phyloP scores from a whole-genome alignment of 164 flowering plant genomes.

The Houttuynia cordata region DNA sequence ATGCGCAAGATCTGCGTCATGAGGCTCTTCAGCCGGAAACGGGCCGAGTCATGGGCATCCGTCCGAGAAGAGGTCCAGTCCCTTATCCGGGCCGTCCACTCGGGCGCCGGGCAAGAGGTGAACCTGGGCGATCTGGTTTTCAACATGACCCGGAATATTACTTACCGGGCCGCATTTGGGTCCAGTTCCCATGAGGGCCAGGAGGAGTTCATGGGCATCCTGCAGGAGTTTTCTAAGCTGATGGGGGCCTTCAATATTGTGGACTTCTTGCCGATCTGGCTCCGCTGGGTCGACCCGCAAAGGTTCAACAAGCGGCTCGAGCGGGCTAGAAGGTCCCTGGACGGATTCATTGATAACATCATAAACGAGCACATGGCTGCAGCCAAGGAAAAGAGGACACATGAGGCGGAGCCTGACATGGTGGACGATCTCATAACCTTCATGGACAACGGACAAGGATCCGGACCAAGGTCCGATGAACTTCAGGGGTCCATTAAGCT shows the following conservation, averaged over 20 bases:
- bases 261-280: constrained; percentile 58
- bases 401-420: constrained; percentile 38
- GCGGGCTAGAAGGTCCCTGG: constrained; percentile 43
- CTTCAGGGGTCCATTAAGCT: constrained; percentile 31
- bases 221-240: constrained; percentile 73
- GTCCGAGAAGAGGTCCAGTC: constrained; percentile 66
- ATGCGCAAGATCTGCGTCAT: constrained; percentile 82
- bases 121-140: constrained; percentile 61
- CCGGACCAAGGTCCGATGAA: constrained; percentile 26
- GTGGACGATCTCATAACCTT: constrained; percentile 65
- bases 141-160: constrained; percentile 40
- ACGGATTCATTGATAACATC: constrained; percentile 52
- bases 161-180: constrained; percentile 69
- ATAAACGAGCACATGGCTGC: constrained; percentile 50
- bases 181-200: constrained; percentile 38
- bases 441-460: constrained; percentile 26
- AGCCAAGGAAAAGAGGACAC: constrained; percentile 8
- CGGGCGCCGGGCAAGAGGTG: constrained; percentile 22
- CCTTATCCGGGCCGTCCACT: constrained; percentile 16
- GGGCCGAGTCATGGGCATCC: constrained; percentile 76
- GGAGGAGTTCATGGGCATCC: constrained; percentile 43
- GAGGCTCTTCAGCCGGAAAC: constrained; percentile 65
- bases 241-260: constrained; percentile 71
- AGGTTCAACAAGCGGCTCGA: constrained; percentile 30
- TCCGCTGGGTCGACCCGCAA: constrained; percentile 51